Conservation (phyloP, 106 monocot species). For the Allium fistulosum region DNA sequence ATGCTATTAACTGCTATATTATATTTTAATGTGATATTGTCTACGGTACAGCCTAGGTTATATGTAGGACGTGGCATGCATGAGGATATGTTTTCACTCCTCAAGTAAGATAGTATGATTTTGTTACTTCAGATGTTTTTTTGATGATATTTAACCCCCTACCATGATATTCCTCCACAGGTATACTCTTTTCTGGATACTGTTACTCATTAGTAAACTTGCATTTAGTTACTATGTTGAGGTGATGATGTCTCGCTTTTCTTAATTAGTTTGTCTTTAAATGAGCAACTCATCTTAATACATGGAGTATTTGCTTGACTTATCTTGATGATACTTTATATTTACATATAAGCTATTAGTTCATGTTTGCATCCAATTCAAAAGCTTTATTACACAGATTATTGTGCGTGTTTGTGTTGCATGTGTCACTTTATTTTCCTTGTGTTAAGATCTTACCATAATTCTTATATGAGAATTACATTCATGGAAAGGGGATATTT, state of each 20-base stretch:
- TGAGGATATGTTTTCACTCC: conserved; percentile 73
- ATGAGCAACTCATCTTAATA: neutral
- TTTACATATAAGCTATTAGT: no score
- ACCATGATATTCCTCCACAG: conserved; percentile 28
- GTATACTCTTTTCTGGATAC: conserved; percentile 95
- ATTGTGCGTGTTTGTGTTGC: no score
- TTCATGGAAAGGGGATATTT: no score
- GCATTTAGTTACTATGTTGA: conserved; percentile 98
- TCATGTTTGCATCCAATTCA: no score
- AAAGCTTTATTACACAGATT: no score
- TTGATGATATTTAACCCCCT: no score
- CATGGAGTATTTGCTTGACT: no score
- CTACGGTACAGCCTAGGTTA: conserved; percentile 58
- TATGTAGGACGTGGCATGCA: conserved; percentile 99
- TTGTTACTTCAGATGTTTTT: neutral
- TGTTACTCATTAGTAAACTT: conserved; percentile 84
- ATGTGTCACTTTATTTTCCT: no score
- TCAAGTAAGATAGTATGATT: conserved; percentile 46
- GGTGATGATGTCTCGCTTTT: conserved; percentile 30
- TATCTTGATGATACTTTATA: no score
- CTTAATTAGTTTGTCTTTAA: conserved; percentile 3
- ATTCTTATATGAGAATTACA: no score
- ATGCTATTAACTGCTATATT: conserved; percentile 3
- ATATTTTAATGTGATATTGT: neutral
- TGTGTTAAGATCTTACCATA: no score